These are phyloP conservation scores for Trichoderma gracile DNA, from an alignment of 2,329 filamentous ascomycete species.

Conservation along the genomic window DNA sequence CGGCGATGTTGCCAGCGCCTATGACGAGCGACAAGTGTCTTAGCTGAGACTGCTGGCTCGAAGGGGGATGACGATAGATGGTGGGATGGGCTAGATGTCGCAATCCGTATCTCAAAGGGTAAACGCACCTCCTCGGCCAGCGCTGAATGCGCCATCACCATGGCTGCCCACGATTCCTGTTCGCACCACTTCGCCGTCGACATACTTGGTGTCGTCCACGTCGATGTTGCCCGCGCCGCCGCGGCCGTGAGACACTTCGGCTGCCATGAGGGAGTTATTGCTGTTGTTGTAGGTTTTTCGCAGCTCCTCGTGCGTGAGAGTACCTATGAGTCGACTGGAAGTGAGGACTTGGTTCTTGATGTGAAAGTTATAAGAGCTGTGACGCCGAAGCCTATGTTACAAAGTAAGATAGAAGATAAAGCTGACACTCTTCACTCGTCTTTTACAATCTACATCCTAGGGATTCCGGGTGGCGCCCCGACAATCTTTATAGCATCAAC, in stretches of 20 bases:
- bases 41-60: neutral
- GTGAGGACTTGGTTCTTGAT: neutral
- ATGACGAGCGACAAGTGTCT: neutral
- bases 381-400: neutral
- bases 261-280: slow-evolving; percentile 33
- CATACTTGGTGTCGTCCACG: slow-evolving; percentile 58
- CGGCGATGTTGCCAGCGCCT: slow-evolving; percentile 62
- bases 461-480: neutral
- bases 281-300: too few relatives aligned
- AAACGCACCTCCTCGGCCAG: slow-evolving; percentile 58
- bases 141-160: slow-evolving; percentile 59
- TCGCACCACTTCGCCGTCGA: slow-evolving; percentile 63
- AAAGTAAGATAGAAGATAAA: too few relatives aligned
- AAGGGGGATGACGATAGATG: too few relatives aligned
- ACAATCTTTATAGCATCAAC: slow-evolving; percentile 15
- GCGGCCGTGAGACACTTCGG: slow-evolving; percentile 61
- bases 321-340: neutral
- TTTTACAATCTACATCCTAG: neutral
- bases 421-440: too few relatives aligned
- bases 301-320: neutral
- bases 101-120: neutral
- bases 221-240: slow-evolving; percentile 64
- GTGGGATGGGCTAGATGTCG: too few relatives aligned
- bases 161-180: slow-evolving; percentile 56
- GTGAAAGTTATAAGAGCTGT: neutral